Evolutionary conservation across 495 filamentous ascomycete species (phyloP).

Genomic region (Amniculicola lignicola): DNA sequence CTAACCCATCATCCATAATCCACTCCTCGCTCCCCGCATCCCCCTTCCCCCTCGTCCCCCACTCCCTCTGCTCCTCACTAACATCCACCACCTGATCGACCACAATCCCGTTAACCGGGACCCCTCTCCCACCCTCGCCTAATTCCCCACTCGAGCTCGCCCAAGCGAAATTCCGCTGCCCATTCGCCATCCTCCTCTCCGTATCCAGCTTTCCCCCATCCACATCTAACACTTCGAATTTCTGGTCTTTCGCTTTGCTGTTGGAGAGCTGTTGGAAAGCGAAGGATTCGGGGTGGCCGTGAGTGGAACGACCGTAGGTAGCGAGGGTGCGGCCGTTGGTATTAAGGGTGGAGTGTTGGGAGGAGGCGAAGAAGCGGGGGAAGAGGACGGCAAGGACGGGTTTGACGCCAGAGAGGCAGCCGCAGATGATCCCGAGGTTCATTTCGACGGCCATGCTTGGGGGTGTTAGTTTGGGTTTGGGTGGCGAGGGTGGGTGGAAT

Average conservation of each 20-base stretch:
- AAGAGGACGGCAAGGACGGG: slow-evolving; percentile 27
- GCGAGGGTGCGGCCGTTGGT: slow-evolving; percentile 1
- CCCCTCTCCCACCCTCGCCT: background rate
- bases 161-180: slow-evolving; percentile 17
- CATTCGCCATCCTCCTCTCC: background rate
- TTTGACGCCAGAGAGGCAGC: slow-evolving; percentile 29
- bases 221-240: slow-evolving; percentile 6
- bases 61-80: background rate
- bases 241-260: slow-evolving; percentile 4
- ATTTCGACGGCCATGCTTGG: slow-evolving; percentile 22
- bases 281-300: slow-evolving; percentile 16
- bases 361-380: slow-evolving; percentile 24
- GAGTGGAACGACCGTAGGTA: slow-evolving; percentile 6
- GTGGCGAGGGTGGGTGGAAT: too few species aligned
- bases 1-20: slow-evolving; percentile 27
- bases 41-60: background rate
- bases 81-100: slow-evolving; percentile 16
- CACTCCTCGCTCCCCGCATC: slow-evolving; percentile 31
- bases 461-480: too few species aligned
- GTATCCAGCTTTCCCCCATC: background rate
- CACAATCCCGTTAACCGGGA: slow-evolving; percentile 18
- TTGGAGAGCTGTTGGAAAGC: slow-evolving; percentile 22
- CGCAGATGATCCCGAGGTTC: slow-evolving; percentile 30
- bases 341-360: slow-evolving; percentile 13
- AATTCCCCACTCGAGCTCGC: slow-evolving; percentile 11